Percentiles rank a stretch among this genome's conserved stretches.
Conservation (phyloP, 2,329 filamentous ascomycete species). For the Aureobasidium sp. region DNA sequence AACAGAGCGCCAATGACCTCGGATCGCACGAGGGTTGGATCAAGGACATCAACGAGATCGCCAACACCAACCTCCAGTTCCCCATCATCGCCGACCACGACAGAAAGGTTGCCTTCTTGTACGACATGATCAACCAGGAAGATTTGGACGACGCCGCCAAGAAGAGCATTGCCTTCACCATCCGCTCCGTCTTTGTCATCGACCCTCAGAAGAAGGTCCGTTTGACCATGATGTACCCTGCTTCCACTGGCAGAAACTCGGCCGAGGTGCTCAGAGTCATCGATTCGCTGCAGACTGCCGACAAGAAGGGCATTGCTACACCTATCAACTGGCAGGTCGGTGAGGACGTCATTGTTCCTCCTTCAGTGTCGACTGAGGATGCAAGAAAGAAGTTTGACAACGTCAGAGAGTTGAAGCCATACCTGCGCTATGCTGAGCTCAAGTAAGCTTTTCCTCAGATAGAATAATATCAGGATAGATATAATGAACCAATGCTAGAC, state of each 20-base stretch:
- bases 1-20: slow-evolving; percentile 70
- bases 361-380: slow-evolving; percentile 72
- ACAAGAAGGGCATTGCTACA: slow-evolving; percentile 81
- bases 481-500: neutral
- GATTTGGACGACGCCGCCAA: slow-evolving; percentile 31
- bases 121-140: slow-evolving; percentile 40
- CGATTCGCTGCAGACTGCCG: slow-evolving; percentile 57
- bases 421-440: slow-evolving; percentile 62
- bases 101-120: slow-evolving; percentile 42
- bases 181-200: slow-evolving; percentile 91
- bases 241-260: slow-evolving; percentile 66
- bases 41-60: slow-evolving; percentile 57
- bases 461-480: neutral
- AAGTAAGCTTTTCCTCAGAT: slow-evolving; percentile 13
- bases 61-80: slow-evolving; percentile 39
- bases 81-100: slow-evolving; percentile 46
- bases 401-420: slow-evolving; percentile 56
- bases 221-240: slow-evolving; percentile 86
- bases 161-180: slow-evolving; percentile 71
- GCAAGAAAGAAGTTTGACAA: slow-evolving; percentile 70
- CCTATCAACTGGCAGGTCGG: slow-evolving; percentile 45
- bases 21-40: slow-evolving; percentile 83
- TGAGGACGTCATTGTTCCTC: slow-evolving; percentile 88
- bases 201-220: slow-evolving; percentile 91
- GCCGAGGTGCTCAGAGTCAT: slow-evolving; percentile 52